Evolutionary conservation across 176 grass and related monocot genomes (phyloP), one percentile per base, ranked within the genome.

Genomic region (Olyra latifolia): DNA sequence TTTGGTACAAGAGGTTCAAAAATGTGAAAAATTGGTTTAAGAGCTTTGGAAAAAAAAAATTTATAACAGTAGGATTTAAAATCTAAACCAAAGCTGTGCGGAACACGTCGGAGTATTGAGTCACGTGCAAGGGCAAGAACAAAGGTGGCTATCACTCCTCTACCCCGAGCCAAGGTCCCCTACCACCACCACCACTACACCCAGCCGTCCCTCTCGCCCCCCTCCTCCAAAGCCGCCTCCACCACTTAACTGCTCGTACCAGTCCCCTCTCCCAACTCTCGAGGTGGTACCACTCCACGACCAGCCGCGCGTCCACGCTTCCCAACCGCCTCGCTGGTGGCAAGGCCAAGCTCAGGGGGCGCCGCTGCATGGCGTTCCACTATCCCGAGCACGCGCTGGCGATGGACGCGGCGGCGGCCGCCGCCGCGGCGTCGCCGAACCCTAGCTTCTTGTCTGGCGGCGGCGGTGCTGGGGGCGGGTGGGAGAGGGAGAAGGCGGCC

Each of bases 401-500:
- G 56, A 86, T 89, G 83, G 83, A 89, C 83, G 58, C 78, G 10
- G 19, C 78, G 7, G 78, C 54, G 19, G 60, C 56, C 52, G 65
- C 54, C 0, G 54, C 45, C 15, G 77, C 20, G 24, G 32, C 80
- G 20, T 24, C 48, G 27, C 35, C n/a, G 54, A 76, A 72, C 82
- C 71, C 82, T 49, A 57, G 78, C 53, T 80, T 80, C 43, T 50
- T 63, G 59, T 5, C 75, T 2, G 73, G 12, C 8, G 60, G 28
- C 17, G 60, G 60, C 14, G 60, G 14, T 17, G 17, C 17, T 0
- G 9, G 48, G 0, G 32, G 24, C 4, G 85, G 79, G 10, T 89
- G 93, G 83, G 90, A 93, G 74, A 49, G 85, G 72, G 81, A 84
- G 78, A 98, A 95, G 88, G 90, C 88, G 76, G 92, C 93, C 86